Conservation (phyloP, 768 basidiomycete genomes). For the Lactarius evosmus region DNA sequence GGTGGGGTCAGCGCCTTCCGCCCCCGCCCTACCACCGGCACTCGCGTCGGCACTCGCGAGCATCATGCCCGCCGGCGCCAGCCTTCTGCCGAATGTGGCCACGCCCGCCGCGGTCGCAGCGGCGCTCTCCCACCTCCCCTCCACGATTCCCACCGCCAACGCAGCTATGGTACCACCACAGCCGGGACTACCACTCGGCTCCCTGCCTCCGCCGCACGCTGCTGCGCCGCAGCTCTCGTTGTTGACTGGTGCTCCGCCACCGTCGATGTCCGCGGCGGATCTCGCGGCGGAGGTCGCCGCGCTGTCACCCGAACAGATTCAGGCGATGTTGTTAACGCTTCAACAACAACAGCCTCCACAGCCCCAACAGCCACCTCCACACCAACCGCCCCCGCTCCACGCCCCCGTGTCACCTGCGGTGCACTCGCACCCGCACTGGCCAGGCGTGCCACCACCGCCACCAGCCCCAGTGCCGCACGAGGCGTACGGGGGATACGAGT, state of each 20-base stretch:
- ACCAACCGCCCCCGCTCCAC: not conserved
- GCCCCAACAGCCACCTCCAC: not conserved
- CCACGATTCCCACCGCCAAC: not conserved
- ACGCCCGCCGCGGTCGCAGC: constrained; percentile 22
- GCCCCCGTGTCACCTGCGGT: not conserved
- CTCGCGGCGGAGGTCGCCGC: constrained; percentile 70
- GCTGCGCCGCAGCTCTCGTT: not conserved
- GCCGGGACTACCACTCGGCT: constrained; percentile 30
- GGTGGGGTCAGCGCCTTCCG: not conserved
- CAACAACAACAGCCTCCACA: constrained; percentile 23
- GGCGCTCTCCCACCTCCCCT: constrained; percentile 23
- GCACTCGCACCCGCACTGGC: not conserved
- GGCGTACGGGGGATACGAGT: constrained; percentile 8
- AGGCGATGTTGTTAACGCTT: constrained; percentile 60
- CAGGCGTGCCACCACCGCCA: not conserved
- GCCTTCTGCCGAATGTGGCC: constrained; percentile 1
- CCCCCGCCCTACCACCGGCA: constrained; percentile 18
- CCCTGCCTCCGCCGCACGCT: constrained; percentile 31
- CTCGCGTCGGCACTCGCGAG: constrained; percentile 23
- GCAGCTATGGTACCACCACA: constrained; percentile 21
- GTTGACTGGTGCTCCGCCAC: constrained; percentile 2
- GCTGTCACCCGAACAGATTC: constrained; percentile 74
- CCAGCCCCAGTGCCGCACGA: not conserved
- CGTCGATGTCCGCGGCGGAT: constrained; percentile 41
- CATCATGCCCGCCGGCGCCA: constrained; percentile 13